phyloP scores from a whole-genome alignment of 139 green algal genomes.

The Coelastrella sp. region DNA sequence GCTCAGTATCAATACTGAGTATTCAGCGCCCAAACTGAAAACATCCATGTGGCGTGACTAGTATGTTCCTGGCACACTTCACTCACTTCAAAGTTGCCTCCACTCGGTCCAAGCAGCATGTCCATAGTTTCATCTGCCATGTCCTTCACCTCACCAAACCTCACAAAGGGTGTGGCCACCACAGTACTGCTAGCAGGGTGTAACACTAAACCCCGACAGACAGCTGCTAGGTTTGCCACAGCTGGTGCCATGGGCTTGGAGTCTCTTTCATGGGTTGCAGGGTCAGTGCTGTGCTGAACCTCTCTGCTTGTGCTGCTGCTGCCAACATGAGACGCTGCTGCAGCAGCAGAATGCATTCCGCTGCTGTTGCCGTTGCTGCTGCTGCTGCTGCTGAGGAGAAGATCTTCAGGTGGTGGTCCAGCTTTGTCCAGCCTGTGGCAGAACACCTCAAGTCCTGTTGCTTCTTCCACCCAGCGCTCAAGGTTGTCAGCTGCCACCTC shows the following conservation, averaged over 20 bases:
- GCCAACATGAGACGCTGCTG: background rate
- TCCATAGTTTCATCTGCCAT: background rate
- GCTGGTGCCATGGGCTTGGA: no score
- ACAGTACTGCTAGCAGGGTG: slow-evolving; percentile 47
- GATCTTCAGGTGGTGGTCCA: background rate
- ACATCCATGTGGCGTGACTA: no score
- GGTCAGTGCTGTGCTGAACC: background rate
- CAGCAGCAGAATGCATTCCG: background rate
- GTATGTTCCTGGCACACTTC: no score
- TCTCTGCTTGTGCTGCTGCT: background rate
- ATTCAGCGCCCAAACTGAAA: no score
- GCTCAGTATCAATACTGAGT: no score
- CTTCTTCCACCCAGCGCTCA: background rate
- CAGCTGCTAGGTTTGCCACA: no score
- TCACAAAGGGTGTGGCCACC: slow-evolving; percentile 52
- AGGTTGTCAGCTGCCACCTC: slow-evolving; percentile 2
- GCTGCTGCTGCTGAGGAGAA: background rate
- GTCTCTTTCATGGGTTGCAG: no score
- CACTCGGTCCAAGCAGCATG: background rate
- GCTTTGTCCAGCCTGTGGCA: slow-evolving; percentile 19
- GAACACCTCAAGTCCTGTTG: slow-evolving; percentile 49
- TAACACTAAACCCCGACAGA: slow-evolving; percentile 56
- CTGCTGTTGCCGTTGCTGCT: background rate
- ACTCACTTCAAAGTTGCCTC: no score
- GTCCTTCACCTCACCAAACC: slow-evolving; percentile 32